These are phyloP conservation scores for Eucalyptus lansdowneana DNA, from an alignment of 345 rosid genomes.

Conservation along the genomic window DNA sequence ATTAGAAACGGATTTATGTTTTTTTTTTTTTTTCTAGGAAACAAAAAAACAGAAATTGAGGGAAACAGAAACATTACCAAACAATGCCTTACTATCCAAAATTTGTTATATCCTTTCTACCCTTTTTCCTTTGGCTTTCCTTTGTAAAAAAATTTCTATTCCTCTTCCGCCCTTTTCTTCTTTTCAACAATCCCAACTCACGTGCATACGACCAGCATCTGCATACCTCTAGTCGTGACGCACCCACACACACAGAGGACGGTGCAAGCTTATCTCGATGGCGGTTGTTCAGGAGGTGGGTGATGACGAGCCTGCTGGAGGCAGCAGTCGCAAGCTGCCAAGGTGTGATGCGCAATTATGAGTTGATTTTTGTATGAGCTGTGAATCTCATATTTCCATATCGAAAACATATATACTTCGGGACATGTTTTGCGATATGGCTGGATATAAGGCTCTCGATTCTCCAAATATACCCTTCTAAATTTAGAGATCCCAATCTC, in stretches of 20 bases:
- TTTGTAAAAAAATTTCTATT: not conserved
- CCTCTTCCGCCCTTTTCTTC: not conserved
- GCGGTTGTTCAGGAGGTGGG: not conserved
- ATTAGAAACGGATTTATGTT: accelerated
- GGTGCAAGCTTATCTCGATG: not conserved
- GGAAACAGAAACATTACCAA: accelerated
- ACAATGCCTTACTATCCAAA: not conserved
- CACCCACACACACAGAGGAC: not conserved
- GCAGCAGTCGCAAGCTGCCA: not conserved
- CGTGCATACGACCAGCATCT: not conserved
- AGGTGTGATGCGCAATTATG: not conserved
- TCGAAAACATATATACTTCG: not conserved
- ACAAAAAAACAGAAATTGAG: accelerated
- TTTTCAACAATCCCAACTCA: not conserved
- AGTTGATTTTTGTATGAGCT: not conserved
- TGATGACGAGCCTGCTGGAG: not conserved
- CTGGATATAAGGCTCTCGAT: not conserved
- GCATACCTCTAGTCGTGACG: not conserved
- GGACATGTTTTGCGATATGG: not conserved
- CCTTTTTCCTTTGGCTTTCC: not conserved
- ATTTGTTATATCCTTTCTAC: not conserved
- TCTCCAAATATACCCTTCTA: not conserved
- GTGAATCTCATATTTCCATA: not conserved
- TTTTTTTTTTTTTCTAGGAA: accelerated
- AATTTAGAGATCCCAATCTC: not conserved